Conservation (phyloP, 2,329 filamentous ascomycete genomes). For the Lecanoromycetidae sp. region DNA sequence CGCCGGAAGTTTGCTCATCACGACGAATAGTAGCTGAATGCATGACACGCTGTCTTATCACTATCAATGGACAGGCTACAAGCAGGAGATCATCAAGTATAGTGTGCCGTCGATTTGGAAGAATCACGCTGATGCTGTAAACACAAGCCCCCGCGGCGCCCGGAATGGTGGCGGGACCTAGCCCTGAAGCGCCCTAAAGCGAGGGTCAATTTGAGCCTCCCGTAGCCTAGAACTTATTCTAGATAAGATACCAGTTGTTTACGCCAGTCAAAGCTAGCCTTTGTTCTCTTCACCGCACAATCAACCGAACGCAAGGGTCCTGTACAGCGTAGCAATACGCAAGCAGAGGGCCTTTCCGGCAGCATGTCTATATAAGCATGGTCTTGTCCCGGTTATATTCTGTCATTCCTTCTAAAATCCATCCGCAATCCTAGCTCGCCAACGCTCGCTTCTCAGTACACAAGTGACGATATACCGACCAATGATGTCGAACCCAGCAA, state of each 20-base stretch:
- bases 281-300: too few relatives aligned
- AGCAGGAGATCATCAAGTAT: background rate
- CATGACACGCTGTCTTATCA: too few relatives aligned
- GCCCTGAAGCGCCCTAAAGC: background rate
- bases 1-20: constrained; percentile 7
- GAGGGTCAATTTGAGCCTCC: background rate
- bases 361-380: background rate
- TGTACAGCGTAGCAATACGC: too few relatives aligned
- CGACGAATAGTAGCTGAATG: background rate
- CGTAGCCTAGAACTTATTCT: background rate
- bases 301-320: too few relatives aligned
- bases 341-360: too few relatives aligned
- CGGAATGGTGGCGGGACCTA: background rate
- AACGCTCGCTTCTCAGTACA: too few relatives aligned
- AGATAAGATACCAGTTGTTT: too few relatives aligned
- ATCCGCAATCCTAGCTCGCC: too few relatives aligned
- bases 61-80: background rate
- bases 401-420: too few relatives aligned
- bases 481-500: constrained; percentile 1
- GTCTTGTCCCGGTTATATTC: too few relatives aligned
- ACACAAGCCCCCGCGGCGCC: background rate
- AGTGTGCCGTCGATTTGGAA: background rate
- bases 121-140: background rate
- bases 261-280: too few relatives aligned
- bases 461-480: too few relatives aligned